These are phyloP conservation scores for Chenopodium album DNA, from an alignment of 148 eudicot genomes.

Conservation along the genomic window DNA sequence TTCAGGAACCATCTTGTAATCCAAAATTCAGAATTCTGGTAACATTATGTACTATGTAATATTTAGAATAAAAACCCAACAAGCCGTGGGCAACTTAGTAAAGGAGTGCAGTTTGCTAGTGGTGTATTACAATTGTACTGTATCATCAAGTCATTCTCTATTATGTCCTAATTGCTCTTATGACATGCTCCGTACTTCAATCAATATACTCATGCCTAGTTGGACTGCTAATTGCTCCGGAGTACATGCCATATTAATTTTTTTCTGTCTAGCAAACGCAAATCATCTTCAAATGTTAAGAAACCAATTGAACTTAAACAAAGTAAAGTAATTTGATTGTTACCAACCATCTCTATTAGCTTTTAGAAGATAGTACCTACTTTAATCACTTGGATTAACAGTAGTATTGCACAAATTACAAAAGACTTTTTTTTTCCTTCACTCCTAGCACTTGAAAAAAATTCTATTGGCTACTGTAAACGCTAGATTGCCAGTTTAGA, in stretches of 20 bases:
- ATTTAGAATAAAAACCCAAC: conserved; percentile 21
- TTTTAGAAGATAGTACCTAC: too few relatives aligned
- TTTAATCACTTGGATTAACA: too few relatives aligned
- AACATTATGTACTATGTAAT: conserved; percentile 1
- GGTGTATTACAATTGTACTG: not conserved
- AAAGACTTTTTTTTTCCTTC: not conserved
- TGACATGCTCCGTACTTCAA: not conserved
- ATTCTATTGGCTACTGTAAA: not conserved
- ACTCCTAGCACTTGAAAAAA: not conserved
- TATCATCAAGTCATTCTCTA: not conserved
- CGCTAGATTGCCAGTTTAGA: not conserved
- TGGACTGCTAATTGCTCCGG: not conserved
- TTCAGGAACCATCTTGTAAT: too few relatives aligned
- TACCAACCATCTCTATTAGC: too few relatives aligned
- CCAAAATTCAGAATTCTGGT: not conserved
- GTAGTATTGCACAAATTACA: not conserved
- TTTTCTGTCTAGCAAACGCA: not conserved
- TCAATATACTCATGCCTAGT: not conserved
- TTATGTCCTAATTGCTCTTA: conserved; percentile 11
- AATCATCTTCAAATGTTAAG: not conserved
- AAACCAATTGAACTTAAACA: not conserved
- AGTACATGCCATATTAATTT: not conserved
- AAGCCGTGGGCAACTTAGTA: conserved; percentile 3
- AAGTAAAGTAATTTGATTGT: too few relatives aligned
- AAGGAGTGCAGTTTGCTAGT: conserved; percentile 19